Evolutionary conservation across 2,329 filamentous ascomycete species (phyloP).

Genomic region (Sclerotinia subarctica): DNA sequence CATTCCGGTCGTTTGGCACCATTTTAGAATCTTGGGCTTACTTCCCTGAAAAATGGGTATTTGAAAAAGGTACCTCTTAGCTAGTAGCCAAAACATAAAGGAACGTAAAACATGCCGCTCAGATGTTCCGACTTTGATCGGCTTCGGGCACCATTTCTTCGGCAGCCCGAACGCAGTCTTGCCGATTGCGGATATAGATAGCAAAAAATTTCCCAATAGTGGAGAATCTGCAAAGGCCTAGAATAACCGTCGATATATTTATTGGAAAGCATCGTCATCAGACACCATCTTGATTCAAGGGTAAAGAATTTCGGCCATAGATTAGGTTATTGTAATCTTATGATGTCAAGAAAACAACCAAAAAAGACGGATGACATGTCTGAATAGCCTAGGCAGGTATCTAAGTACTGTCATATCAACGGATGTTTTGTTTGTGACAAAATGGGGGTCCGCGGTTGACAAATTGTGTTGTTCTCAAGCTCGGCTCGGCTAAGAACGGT

Average conservation of each 20-base stretch:
- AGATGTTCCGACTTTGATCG: not conserved
- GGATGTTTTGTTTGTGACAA: not conserved
- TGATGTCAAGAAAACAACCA: not conserved
- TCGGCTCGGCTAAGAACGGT: conserved; percentile 10
- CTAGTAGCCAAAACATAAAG: conserved; percentile 2
- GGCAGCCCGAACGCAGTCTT: conserved; percentile 14
- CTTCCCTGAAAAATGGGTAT: not conserved
- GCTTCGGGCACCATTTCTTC: conserved; percentile 10
- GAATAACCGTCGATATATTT: not conserved
- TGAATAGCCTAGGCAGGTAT: not conserved
- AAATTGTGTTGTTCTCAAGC: not conserved
- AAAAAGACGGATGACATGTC: not conserved
- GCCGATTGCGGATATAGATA: conserved; percentile 2
- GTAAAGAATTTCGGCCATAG: not conserved
- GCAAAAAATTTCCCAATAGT: not conserved
- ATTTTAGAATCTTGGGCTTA: not conserved
- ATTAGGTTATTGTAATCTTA: not conserved
- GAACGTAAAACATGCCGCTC: conserved; percentile 4
- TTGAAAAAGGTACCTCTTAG: not conserved
- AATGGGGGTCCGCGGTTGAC: not conserved
- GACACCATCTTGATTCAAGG: conserved; percentile 4
- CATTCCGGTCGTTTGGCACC: conserved; percentile 6
- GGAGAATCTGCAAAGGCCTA: not conserved
- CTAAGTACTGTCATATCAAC: not conserved
- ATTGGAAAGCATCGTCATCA: not conserved